Conservation (phyloP, 768 basidiomycete species). For the Russula abietina region DNA sequence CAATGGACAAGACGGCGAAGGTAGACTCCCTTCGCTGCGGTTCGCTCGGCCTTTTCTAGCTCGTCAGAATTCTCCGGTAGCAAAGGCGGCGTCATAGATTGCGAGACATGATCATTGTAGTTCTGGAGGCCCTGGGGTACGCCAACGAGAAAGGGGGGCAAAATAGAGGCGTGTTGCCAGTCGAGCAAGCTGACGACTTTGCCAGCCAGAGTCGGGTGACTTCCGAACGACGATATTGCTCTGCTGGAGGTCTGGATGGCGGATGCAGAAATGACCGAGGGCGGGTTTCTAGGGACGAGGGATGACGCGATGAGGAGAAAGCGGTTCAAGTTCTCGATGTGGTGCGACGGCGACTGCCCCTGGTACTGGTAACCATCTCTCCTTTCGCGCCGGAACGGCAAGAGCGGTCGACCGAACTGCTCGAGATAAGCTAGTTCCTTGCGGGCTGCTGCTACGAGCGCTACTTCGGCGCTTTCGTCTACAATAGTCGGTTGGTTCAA, state of each 20-base stretch:
- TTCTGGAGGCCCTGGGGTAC: constrained; percentile 44
- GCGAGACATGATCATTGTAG: constrained; percentile 39
- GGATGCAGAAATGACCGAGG: constrained; percentile 43
- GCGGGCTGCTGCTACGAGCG: constrained; percentile 37
- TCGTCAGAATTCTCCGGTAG: constrained; percentile 40
- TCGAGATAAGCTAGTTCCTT: constrained; percentile 47
- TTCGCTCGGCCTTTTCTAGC: constrained; percentile 37
- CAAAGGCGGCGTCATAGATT: constrained; percentile 37
- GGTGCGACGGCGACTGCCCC: constrained; percentile 39
- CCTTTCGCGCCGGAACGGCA: constrained; percentile 39
- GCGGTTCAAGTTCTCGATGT: constrained; percentile 44
- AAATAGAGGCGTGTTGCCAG: constrained; percentile 53
- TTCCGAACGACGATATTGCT: constrained; percentile 45
- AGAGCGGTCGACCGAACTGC: constrained; percentile 43
- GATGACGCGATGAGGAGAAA: constrained; percentile 46
- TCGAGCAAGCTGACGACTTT: too few species aligned
- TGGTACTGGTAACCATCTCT: constrained; percentile 43
- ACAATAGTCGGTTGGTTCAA: constrained; percentile 33
- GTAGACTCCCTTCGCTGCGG: constrained; percentile 34
- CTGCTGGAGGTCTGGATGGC: constrained; percentile 39
- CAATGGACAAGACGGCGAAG: constrained; percentile 44
- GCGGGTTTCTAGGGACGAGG: constrained; percentile 40
- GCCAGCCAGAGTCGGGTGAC: too few species aligned
- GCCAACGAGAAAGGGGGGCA: constrained; percentile 46
- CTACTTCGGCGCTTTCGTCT: constrained; percentile 42